Base-by-base conservation (phyloP, 768 basidiomycete genomes). In the Mycena maculata region DNA sequence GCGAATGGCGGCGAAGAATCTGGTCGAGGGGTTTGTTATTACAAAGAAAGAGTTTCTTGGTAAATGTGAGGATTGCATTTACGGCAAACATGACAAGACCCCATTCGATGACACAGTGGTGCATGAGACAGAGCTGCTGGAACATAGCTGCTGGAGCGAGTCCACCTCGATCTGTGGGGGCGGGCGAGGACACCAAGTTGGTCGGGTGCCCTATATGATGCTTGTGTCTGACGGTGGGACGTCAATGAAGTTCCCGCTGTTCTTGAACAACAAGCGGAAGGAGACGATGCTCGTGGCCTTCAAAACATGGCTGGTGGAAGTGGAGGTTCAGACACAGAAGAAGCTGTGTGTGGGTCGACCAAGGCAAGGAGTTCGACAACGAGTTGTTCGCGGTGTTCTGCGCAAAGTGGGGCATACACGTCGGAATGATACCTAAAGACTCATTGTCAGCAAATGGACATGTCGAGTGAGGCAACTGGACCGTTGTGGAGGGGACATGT, bases 391-490 rank as follows among this genome's bases (percentile, higher is more conserved):
- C 20, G 12, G 7, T 18, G 18, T 50, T 36, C 33, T 36, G 33
- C 13, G 33, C 33, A 6, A 13, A 36, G 13, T 7, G 33, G 13
- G 33, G 33, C 15, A 52, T 52, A 4, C 9, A 5, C 11, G 50
- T 52, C 1, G 50, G 33, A 20, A 52, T 33, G 13, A 25, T 54
- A 22, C 52, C 52, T 25, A 54, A 54, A 54, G 52, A 36, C 22
- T 54, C 52, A 0, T 54, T 33, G 12, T 54, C 52, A 54, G 52
- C 52, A 2, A 36, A 54, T 39, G 76, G 78, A 0, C 53, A 76
- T 4, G 74, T 71, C 0, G 74, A 78, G 42, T 60, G 67, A 0
- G 48, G 65, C 1, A 77, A 76, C 41, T 31, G 61, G 0, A 75
- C 71, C 1, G 36, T 77, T 1, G 48, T 72, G 2, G 74, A 78